These are phyloP conservation scores for Hysterium pulicare DNA, from an alignment of 2,329 filamentous ascomycete genomes.

Conservation along the genomic window DNA sequence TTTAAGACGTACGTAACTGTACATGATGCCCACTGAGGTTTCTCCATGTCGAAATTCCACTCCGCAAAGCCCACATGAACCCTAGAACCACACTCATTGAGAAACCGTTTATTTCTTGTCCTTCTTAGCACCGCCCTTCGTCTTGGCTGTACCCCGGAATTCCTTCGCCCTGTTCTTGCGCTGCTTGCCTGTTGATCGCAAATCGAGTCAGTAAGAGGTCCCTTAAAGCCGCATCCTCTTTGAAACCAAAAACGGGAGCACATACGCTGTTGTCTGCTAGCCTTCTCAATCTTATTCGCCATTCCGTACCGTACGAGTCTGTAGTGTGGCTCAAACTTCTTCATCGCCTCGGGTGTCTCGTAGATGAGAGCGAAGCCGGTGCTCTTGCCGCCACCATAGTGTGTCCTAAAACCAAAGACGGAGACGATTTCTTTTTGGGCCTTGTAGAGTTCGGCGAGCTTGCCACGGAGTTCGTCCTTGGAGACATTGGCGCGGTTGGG, in stretches of 20 bases:
- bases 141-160: slow-evolving; percentile 95
- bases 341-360: slow-evolving; percentile 96
- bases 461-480: slow-evolving; percentile 96
- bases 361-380: slow-evolving; percentile 98
- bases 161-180: slow-evolving; percentile 99
- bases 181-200: slow-evolving; percentile 83
- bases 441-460: slow-evolving; percentile 97
- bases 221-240: no score
- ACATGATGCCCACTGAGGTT: slow-evolving; percentile 36
- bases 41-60: slow-evolving; percentile 31
- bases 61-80: slow-evolving; percentile 31
- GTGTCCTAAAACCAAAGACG: slow-evolving; percentile 97
- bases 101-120: slow-evolving; percentile 62
- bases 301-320: slow-evolving; percentile 90
- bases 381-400: slow-evolving; percentile 99
- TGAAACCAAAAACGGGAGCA: no score
- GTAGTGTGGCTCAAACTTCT: slow-evolving; percentile 99
- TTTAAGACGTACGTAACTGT: slow-evolving; percentile 38
- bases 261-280: slow-evolving; percentile 98
- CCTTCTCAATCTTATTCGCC: slow-evolving; percentile 93
- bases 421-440: slow-evolving; percentile 94
- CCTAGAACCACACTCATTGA: slow-evolving; percentile 21
- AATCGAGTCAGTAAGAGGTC: background rate
- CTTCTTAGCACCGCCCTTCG: slow-evolving; percentile 91
- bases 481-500: slow-evolving; percentile 97